Evolutionary conservation across 1,139 yeast genomes (phyloP).

Genomic region (Candida neerlandica): DNA sequence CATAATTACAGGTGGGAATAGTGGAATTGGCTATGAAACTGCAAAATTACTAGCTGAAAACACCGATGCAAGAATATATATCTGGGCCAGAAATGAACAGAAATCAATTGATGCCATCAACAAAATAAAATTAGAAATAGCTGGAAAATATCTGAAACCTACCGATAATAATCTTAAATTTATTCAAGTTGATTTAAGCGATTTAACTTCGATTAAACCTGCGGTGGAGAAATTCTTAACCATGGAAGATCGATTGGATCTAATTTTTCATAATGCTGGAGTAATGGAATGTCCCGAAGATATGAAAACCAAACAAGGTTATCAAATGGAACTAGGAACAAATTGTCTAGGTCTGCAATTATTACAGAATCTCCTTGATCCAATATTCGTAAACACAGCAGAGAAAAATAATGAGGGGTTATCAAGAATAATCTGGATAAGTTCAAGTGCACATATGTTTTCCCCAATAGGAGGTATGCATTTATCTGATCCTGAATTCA

Average conservation of each 20-base stretch:
- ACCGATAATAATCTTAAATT: slow-evolving; percentile 5
- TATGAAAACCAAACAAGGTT: slow-evolving; percentile 17
- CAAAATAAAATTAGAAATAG: slow-evolving; percentile 11
- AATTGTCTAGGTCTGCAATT: slow-evolving; percentile 54
- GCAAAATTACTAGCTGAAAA: slow-evolving; percentile 32
- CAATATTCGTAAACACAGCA: slow-evolving; percentile 38
- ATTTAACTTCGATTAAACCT: slow-evolving; percentile 44
- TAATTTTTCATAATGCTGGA: slow-evolving; percentile 56
- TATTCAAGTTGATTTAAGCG: slow-evolving; percentile 40
- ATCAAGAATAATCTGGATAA: slow-evolving; percentile 48
- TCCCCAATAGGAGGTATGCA: slow-evolving; percentile 45
- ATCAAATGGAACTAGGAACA: slow-evolving; percentile 35
- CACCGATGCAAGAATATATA: slow-evolving; percentile 34
- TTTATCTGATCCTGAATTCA: slow-evolving; percentile 36
- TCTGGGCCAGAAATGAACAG: slow-evolving; percentile 8
- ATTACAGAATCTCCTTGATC: slow-evolving; percentile 46
- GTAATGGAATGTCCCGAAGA: slow-evolving; percentile 44
- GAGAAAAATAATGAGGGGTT: slow-evolving; percentile 8
- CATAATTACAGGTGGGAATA: slow-evolving; percentile 13
- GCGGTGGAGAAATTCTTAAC: slow-evolving; percentile 35
- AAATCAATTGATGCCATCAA: slow-evolving; percentile 10
- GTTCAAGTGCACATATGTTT: slow-evolving; percentile 40
- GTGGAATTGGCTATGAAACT: slow-evolving; percentile 24
- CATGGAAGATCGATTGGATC: slow-evolving; percentile 32
- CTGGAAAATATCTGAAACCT: slow-evolving; percentile 7